phyloP scores from a whole-genome alignment of 305 asterid genomes.

The Plantago coronopus region DNA sequence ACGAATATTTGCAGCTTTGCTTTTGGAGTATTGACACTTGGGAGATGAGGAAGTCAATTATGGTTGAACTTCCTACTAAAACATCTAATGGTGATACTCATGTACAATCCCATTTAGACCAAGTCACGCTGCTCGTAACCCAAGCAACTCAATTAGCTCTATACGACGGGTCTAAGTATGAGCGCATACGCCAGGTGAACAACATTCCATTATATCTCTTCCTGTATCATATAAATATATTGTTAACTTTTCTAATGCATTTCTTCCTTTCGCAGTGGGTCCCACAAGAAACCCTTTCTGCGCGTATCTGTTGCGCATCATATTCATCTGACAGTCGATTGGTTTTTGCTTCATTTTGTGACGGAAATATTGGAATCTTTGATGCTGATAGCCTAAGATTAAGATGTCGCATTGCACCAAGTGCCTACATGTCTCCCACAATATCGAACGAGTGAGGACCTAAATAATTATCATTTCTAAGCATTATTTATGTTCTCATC shows the following conservation, averaged over 20 bases:
- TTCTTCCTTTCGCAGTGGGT: slow-evolving; percentile 47
- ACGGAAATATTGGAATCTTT: slow-evolving; percentile 60
- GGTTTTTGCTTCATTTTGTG: slow-evolving; percentile 59
- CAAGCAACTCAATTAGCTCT: slow-evolving; percentile 91
- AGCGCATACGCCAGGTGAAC: slow-evolving; percentile 65
- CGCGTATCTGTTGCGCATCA: slow-evolving; percentile 63
- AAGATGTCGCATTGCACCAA: slow-evolving; percentile 54
- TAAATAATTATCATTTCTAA: no score
- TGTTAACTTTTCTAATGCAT: background rate
- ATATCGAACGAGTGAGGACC: background rate
- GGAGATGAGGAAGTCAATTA: slow-evolving; percentile 71
- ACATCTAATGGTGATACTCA: slow-evolving; percentile 68
- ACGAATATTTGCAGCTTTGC: slow-evolving; percentile 47
- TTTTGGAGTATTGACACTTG: slow-evolving; percentile 86
- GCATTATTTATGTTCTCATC: no score
- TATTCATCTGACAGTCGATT: slow-evolving; percentile 74
- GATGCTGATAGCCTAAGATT: slow-evolving; percentile 49
- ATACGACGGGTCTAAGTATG: slow-evolving; percentile 67
- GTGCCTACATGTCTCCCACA: slow-evolving; percentile 45
- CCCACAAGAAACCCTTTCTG: slow-evolving; percentile 49
- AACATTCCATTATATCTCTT: background rate
- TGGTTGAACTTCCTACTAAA: slow-evolving; percentile 68
- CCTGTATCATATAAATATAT: background rate
- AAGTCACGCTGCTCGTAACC: slow-evolving; percentile 70
- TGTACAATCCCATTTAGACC: slow-evolving; percentile 89